Base-by-base conservation (phyloP, 495 filamentous ascomycete species). In the Aspergillus bertholletiae region DNA sequence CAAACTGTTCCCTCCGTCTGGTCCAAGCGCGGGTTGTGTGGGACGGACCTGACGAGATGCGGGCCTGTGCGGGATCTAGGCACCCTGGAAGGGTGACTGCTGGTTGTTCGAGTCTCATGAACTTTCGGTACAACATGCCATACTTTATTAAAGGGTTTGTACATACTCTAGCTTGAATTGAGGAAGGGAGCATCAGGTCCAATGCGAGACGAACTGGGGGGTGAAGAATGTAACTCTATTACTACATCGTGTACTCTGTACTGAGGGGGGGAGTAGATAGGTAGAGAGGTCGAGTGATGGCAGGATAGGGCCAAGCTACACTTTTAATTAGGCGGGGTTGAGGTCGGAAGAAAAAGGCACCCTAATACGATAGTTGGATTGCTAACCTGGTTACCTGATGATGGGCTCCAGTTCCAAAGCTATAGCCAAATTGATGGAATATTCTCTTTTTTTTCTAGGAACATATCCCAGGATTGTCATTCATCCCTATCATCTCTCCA, bases 41-140 rank as follows among this genome's bases (percentile, higher is more conserved):
- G 41, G 49, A 52, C 49, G 46, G 59, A 32, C 51, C 44, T 57
- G 59, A 57, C 47, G 45, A 56, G 35, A 52, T 46, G 60, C 55
- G 59, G 56, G 60, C 53, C 59, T 56, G 55, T 62, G 60, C 55
- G 60, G 44, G 56, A 47, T 56, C 49, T 53, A 46, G 59, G 53
- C 21, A 37, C 45, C 39, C 35, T 13, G 7, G n/a, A n/a, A 15
- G n/a, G 9, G 27, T 46, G 24, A 22, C 9, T 24, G 17, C 28
- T 37, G 17, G 20, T 55, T 44, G 17, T 28, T 23, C 32, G 13
- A 37, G 34, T 37, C 34, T 37, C 34, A n/a, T n/a, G 13, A 37
- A 15, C 34, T 37, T 37, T 12, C 34, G 34, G 34, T 37, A n/a
- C 34, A 37, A 11, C 34, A 37, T 37, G 34, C 9, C 34, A n/a